These are phyloP conservation scores for Chaetothyriales sp. DNA, from an alignment of 2,329 filamentous ascomycete species.

Conservation along the genomic window DNA sequence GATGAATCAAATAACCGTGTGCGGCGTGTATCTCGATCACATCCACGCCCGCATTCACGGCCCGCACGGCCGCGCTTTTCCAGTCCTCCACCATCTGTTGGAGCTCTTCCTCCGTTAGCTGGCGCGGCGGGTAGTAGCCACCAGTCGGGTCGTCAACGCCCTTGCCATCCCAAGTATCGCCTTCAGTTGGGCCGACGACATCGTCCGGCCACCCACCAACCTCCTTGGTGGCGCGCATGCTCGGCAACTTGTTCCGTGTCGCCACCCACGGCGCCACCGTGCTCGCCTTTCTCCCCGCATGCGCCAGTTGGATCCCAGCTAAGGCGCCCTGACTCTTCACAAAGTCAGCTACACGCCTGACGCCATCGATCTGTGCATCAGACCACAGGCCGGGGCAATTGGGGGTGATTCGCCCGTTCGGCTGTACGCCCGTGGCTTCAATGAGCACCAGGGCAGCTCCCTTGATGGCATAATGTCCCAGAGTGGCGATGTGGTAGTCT, in stretches of 20 bases:
- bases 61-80: conserved; percentile 37
- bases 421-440: conserved; percentile 62
- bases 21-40: conserved; percentile 69
- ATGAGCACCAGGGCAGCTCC: conserved; percentile 35
- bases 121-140: conserved; percentile 15
- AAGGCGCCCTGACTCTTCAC: conserved; percentile 65
- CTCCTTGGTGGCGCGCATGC: conserved; percentile 9
- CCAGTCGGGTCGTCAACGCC: conserved; percentile 8
- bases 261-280: conserved; percentile 41
- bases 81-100: conserved; percentile 23
- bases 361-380: conserved; percentile 23
- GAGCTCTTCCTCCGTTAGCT: conserved; percentile 21
- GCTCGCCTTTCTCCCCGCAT: conserved; percentile 56
- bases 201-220: conserved; percentile 16
- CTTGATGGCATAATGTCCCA: conserved; percentile 19
- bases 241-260: conserved; percentile 8
- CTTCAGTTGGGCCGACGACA: conserved; percentile 14
- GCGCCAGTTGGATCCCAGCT: conserved; percentile 66
- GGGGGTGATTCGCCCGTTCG: conserved; percentile 64
- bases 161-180: conserved; percentile 15
- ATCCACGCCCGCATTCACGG: conserved; percentile 60
- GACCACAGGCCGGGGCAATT: conserved; percentile 24
- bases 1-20: conserved; percentile 62
- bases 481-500: conserved; percentile 32
- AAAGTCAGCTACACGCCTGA: conserved; percentile 57